A percentile compares a stretch with the other conserved stretches of the same genome.
Conservation (phyloP, 352 stramenopile genomes). For the Pythium aristosporum region DNA sequence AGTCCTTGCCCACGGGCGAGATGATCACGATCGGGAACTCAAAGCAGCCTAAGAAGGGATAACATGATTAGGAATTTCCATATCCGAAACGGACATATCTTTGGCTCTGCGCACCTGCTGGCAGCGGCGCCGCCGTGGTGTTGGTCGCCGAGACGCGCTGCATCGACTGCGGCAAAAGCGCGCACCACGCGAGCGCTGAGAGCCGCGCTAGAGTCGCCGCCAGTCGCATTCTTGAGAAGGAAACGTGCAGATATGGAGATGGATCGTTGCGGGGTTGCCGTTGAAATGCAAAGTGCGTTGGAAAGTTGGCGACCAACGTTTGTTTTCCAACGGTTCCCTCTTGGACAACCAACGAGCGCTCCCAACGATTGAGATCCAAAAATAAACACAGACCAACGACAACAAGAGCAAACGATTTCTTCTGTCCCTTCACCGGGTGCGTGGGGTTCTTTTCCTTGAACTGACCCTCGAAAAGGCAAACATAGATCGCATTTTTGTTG, state of each 20-base stretch:
- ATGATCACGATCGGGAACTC: slow-evolving; percentile 69
- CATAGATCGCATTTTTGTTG: too few species aligned
- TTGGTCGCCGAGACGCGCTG: neutral
- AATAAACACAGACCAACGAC: neutral
- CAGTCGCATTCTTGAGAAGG: slow-evolving; percentile 9
- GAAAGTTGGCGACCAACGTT: neutral
- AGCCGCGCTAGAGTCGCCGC: slow-evolving; percentile 12
- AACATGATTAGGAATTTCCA: neutral
- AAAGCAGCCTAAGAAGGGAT: slow-evolving; percentile 44
- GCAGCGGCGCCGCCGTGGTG: slow-evolving; percentile 8
- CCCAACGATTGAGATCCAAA: slow-evolving; percentile 6
- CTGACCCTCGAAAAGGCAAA: too few species aligned
- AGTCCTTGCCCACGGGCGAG: slow-evolving; percentile 44
- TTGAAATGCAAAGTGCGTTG: slow-evolving; percentile 11
- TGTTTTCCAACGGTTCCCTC: neutral
- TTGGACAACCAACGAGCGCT: neutral
- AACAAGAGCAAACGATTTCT: too few species aligned
- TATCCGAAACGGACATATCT: neutral
- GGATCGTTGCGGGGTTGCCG: neutral
- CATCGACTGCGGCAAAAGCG: neutral
- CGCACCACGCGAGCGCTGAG: slow-evolving; percentile 13
- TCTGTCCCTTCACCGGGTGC: too few species aligned
- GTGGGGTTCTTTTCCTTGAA: too few species aligned
- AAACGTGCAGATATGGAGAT: neutral
- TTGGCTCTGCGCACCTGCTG: slow-evolving; percentile 5